phyloP scores from a whole-genome alignment of 1,139 yeast species.

The Suzukiozyma palmioleophila region DNA sequence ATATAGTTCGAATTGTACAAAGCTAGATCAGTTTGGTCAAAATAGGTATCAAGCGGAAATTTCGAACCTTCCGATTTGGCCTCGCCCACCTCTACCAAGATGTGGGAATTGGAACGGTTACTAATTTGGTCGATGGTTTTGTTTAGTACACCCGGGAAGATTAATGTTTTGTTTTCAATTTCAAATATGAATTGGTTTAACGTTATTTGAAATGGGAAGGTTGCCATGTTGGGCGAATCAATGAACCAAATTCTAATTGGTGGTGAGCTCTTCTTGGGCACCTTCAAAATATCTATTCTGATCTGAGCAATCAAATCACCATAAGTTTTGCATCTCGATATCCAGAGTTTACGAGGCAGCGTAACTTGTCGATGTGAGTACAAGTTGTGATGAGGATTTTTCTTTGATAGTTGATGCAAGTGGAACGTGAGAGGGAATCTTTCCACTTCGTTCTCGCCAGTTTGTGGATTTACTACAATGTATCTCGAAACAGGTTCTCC shows the following conservation, averaged over 20 bases:
- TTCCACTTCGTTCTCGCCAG: slow-evolving; percentile 45
- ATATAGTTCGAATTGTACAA: slow-evolving; percentile 14
- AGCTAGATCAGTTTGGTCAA: slow-evolving; percentile 15
- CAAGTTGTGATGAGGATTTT: slow-evolving; percentile 5
- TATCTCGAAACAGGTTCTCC: slow-evolving; percentile 46
- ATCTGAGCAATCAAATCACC: slow-evolving; percentile 27
- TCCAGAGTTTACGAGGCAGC: slow-evolving; percentile 13
- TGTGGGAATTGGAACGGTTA: slow-evolving; percentile 22
- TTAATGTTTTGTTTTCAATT: slow-evolving; percentile 26
- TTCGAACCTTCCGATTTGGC: slow-evolving; percentile 17
- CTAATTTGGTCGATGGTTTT: slow-evolving; percentile 33
- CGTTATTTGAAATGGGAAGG: slow-evolving; percentile 21
- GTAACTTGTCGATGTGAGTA: slow-evolving; percentile 8
- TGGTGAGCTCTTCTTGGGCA: slow-evolving; percentile 11
- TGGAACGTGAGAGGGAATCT: slow-evolving; percentile 47
- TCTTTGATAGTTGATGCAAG: slow-evolving; percentile 46
- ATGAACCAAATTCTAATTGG: slow-evolving; percentile 40
- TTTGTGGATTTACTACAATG: slow-evolving; percentile 32
- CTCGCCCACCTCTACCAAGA: slow-evolving; percentile 39
- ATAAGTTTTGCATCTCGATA: slow-evolving; percentile 34
- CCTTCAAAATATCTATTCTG: slow-evolving; percentile 16
- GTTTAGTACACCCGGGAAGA: slow-evolving; percentile 21
- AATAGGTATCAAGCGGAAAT: slow-evolving; percentile 28
- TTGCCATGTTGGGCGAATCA: slow-evolving; percentile 19
- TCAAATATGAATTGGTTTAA: slow-evolving; percentile 27